Evolutionary conservation across 139 green algal species (phyloP), one percentile per base, ranked within the genome.

Genomic region (Chlorella vulgaris): DNA sequence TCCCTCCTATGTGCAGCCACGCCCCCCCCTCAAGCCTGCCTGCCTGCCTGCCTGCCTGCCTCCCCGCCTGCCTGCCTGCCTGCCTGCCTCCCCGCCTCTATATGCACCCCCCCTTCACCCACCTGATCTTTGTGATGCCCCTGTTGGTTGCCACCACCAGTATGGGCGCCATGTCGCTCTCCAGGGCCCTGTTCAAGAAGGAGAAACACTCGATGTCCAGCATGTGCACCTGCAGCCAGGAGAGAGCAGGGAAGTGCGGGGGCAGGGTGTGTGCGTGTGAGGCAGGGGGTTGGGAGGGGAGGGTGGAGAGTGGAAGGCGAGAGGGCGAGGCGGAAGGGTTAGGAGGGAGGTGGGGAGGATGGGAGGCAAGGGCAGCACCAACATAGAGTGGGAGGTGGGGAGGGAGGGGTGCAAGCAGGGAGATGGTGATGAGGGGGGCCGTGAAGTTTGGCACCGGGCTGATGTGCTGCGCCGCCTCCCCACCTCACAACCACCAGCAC

Each of bases 121-220:
- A 81, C 76, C 76, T 76, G 80, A 99, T 99, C 35, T 89, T 91
- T 24, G 96, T 98, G 90, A 99, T 98, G 78, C 97, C 97, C 29
- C 97, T 84, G 89, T 99, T 99, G 79, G 96, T 99, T 55, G 97
- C 97, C 8, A 98, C 77, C 24, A 99, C 95, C 61, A 99, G 92
- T n/a, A 99, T 90, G 36, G 97, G 97, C 10, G 96, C 92, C 94
- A 99, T 97, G 79, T 99, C 96, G 69, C 94, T 97, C 80, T 99
- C 97, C 53, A 99, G 93, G 6, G 97, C 97, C 6, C 96, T 88
- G 86, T 98, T 98, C 15, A 99, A 87, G 92, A 98, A 99, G 19
- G 91, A 96, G 90, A 99, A 99, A 93, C 97, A 99, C 87, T 99
- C 97, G 51, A 99, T 98, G 89, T 99, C 97, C n/a, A 99, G 89